phyloP scores from a whole-genome alignment of 2,329 filamentous ascomycete species.

The Aureobasidium musti region DNA sequence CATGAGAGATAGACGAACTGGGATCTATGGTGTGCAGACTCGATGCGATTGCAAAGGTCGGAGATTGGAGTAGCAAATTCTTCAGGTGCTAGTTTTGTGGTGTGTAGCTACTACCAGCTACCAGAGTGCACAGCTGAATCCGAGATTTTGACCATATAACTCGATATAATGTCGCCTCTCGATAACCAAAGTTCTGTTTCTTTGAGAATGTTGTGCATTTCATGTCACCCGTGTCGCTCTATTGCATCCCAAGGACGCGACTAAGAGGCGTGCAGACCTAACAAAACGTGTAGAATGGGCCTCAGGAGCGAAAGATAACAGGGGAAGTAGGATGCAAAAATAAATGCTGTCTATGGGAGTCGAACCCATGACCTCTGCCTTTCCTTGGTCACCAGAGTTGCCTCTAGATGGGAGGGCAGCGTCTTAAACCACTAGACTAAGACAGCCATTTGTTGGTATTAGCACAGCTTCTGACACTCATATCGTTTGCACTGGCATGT shows the following conservation, averaged over 20 bases:
- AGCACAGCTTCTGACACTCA: neutral
- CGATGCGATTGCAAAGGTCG: neutral
- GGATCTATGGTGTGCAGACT: neutral
- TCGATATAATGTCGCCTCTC: too few species aligned
- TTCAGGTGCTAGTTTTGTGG: neutral
- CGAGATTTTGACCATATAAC: too few species aligned
- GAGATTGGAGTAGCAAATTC: neutral
- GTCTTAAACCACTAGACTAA: conserved; percentile 29
- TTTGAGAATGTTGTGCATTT: too few species aligned
- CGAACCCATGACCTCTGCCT: conserved; percentile 25
- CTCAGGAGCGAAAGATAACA: neutral
- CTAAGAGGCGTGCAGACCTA: too few species aligned
- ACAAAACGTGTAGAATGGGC: neutral
- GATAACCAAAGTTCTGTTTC: too few species aligned
- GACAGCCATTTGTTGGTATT: neutral
- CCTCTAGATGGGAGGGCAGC: conserved; percentile 14
- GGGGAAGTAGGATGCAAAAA: neutral
- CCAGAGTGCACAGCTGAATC: too few species aligned
- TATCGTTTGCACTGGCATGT: neutral
- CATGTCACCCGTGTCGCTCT: too few species aligned
- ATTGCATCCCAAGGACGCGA: too few species aligned
- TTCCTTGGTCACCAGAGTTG: neutral
- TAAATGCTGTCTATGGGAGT: neutral
- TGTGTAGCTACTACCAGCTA: too few species aligned
- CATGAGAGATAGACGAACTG: neutral